Evolutionary conservation across 2,329 filamentous ascomycete genomes (phyloP), one percentile per base, ranked within the genome.

Genomic region (Macrophomina tecta): DNA sequence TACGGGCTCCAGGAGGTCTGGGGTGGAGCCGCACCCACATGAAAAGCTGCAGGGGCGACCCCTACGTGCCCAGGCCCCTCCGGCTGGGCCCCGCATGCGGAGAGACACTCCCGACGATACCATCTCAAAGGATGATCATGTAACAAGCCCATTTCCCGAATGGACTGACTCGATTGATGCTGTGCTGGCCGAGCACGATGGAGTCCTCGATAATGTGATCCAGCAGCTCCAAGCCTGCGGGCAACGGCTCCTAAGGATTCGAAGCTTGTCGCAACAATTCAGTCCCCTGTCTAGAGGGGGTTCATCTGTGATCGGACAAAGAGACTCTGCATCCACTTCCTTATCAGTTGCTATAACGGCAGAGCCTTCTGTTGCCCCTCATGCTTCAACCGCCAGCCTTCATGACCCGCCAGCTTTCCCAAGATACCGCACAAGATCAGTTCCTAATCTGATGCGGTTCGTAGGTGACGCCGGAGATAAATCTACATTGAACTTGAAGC

Each of bases 171-270:
- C 61, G 4, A 78, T 82, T 45, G 79, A 82, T 64, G 72, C 73
- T 6, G 78, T 82, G 30, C 76, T 82, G 16, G 70, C 77, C 38
- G 80, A 82, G 68, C 79, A 81, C 65, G 70, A 75, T 2, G 77
- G 72, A 14, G 74, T 75, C 5, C 70, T 83, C 8, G 74, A 79
- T 65, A 70, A 71, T 49, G 75, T 82, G 3, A 79, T 83, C 67
- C 73, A 75, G 67, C 79, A 80, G 63, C 73, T 80, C 36, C 71
- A 74, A 23, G 68, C 64, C n/a, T 72, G 70, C 18, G 55, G 36
- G 28, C 46, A 18, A 9, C 49, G 40, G 28, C 55, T 66, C 6
- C 52, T 53, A 36, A 45, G 9, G 23, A 52, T 66, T 16, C 45
- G 64, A 14, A 61, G 34, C 11, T 36, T 61, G 38, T 60, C 64